Conservation (phyloP, 2,329 filamentous ascomycete genomes). For the Colletotrichum higginsianum region DNA sequence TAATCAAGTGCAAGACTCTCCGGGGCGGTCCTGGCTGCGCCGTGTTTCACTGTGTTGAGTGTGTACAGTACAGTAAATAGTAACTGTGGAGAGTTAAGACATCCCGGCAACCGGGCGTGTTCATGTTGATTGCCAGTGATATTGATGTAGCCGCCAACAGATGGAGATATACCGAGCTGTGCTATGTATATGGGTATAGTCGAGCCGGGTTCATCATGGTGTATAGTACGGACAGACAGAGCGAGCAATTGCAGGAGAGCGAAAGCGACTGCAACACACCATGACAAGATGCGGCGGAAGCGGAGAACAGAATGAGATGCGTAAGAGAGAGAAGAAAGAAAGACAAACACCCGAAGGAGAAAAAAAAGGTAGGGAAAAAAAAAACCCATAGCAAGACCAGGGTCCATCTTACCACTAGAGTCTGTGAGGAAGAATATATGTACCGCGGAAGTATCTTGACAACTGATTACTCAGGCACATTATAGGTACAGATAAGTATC, state of each 20-base stretch:
- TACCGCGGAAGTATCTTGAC: conserved; percentile 32
- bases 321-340: not conserved
- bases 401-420: conserved; percentile 6
- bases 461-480: not conserved
- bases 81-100: not conserved
- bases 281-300: not conserved
- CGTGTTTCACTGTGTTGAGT: conserved; percentile 31
- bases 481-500: not conserved
- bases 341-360: not conserved
- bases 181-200: no score
- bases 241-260: not conserved
- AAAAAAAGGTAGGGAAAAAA: not conserved
- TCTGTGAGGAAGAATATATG: not conserved
- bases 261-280: conserved; percentile 8
- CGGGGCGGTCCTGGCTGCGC: conserved; percentile 22
- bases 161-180: not conserved
- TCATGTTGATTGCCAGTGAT: conserved; percentile 19
- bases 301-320: conserved; percentile 1
- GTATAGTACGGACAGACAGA: no score
- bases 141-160: conserved; percentile 3
- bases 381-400: conserved; percentile 10
- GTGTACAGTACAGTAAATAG: not conserved
- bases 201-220: no score
- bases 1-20: conserved; percentile 25
- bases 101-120: conserved; percentile 1